Evolutionary conservation across 2,329 filamentous ascomycete species (phyloP), one percentile per base, ranked within the genome.

Genomic region (Emericellopsis atlantica): DNA sequence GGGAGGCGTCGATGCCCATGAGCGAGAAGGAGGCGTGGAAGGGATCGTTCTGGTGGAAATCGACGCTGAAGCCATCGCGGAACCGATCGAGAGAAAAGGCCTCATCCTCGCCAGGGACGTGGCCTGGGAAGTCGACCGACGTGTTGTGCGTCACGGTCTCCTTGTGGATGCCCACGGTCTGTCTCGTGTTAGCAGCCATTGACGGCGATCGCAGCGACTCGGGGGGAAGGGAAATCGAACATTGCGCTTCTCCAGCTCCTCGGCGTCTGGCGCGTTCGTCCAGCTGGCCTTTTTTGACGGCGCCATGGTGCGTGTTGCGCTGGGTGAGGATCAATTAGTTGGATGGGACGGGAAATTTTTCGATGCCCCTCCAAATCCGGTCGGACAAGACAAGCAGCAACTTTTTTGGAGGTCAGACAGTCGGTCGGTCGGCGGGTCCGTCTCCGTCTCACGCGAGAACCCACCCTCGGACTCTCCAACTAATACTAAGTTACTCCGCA

Each of bases 91-190:
- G 66, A 45, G 83, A 73, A 81, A 88, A 95, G 39, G 75, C 71
- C 55, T 87, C 74, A 62, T 93, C 84, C 66, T 96, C 92, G 51
- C 85, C 85, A 4, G 86, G 83, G 67, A 81, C 92, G 61, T 95
- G 87, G 49, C 84, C 83, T 14, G 93, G 93, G 59, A 90, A 95
- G 58, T 96, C 90, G 53, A 81, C 94, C 37, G 88, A 92, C 46
- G 81, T 75, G 52, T 90, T 84, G 66, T 96, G 79, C 51, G 83
- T 84, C 54, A 98, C 84, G 18, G 86, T 95, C 65, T 98, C 92
- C 50, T 79, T 70, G 61, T 92, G 86, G 65, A 98, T 80, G 51
- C 81, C 79, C 54, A 98, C 81, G 51, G 85, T 82, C 84, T 95
- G 52, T 24, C 26, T 7, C 6, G 26, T 4, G 26, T 29, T 6